Evolutionary conservation across 495 filamentous ascomycete species (phyloP), one percentile per base, ranked within the genome.

Genomic region (Aspergillus haitiensis): DNA sequence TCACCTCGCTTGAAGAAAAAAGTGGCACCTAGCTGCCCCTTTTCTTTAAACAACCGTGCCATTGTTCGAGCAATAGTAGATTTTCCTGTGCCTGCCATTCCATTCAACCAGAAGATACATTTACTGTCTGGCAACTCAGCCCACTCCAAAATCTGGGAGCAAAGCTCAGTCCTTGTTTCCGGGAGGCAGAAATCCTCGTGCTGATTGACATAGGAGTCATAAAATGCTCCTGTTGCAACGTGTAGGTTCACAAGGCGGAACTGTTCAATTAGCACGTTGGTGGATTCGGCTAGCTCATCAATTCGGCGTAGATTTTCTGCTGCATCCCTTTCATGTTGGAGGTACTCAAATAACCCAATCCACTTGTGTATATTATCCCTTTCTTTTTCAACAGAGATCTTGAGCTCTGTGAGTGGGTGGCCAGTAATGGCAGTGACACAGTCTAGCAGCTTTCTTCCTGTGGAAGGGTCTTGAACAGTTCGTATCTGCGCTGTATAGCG

Each of bases 1-100:
- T 75, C 72, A 27, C 76, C 73, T 64, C 52, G 71, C 11, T 52
- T 52, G 48, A 52, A 52, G 31, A 52, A 52, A 15, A 52, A 52
- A 15, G 27, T 52, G 13, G 12, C 48, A 13, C 21, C 48, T 6
- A 52, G 48, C 27, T 34, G 16, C 7, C 13, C 42, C 11, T 34
- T 5, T 9, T 52, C 27, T 11, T 52, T 12, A 16, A 52, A 21
- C 7, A 15, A 13, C 16, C 33, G 10, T 6, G 48, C 27, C 48
- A 52, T 32, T 34, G 48, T 52, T 13, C 48, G 48, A 10, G 48
- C 33, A 2, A 52, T 21, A 9, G 48, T 52, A 32, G 48, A 52
- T 32, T 52, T 52, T 2, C 48, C 48, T 9, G 48, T 52, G 12
- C 48, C 48, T 13, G 48, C 48, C 33, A 33, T 32, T 6, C 48